These are phyloP conservation scores for Beverwykella pulmonaria DNA, from an alignment of 495 filamentous ascomycete species.

Conservation along the genomic window DNA sequence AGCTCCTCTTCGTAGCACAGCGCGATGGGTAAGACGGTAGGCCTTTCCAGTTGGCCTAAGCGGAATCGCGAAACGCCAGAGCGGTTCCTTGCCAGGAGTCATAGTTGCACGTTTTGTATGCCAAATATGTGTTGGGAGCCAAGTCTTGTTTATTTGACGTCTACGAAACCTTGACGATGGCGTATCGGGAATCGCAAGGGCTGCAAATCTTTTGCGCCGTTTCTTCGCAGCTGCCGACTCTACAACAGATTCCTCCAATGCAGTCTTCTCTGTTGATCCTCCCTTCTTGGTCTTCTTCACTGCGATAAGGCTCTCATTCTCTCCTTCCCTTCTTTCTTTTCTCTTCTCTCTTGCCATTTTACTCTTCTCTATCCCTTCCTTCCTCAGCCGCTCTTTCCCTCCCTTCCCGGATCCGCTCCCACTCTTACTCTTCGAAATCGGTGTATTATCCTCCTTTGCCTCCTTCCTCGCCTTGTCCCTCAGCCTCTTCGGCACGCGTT, in stretches of 20 bases:
- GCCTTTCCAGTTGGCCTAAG: conserved; percentile 84
- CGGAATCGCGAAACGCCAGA: conserved; percentile 89
- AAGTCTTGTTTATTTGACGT: conserved; percentile 84
- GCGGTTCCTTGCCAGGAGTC: conserved; percentile 71
- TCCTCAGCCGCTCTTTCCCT: conserved; percentile 64
- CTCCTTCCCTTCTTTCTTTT: conserved; percentile 15
- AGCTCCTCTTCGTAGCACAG: conserved; percentile 65
- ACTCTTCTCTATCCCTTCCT: conserved; percentile 75
- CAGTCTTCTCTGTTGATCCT: not conserved
- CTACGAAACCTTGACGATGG: conserved; percentile 75
- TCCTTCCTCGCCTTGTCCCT: conserved; percentile 71
- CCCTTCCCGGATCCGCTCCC: conserved; percentile 67
- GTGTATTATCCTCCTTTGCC: conserved; percentile 91
- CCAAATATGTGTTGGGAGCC: conserved; percentile 93
- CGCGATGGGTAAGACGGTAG: conserved; percentile 84
- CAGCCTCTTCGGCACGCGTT: conserved; percentile 81
- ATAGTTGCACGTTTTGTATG: conserved; percentile 91
- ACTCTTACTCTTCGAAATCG: conserved; percentile 71
- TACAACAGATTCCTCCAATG: conserved; percentile 1
- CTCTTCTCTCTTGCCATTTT: conserved; percentile 55
- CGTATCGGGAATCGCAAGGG: conserved; percentile 65
- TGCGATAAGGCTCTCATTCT: conserved; percentile 13
- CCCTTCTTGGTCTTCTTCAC: not conserved
- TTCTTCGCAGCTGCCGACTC: conserved; percentile 1
- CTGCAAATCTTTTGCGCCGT: conserved; percentile 53